Evolutionary conservation across 116 monocot species (phyloP).

Genomic region (Dioscorea cayenensis): DNA sequence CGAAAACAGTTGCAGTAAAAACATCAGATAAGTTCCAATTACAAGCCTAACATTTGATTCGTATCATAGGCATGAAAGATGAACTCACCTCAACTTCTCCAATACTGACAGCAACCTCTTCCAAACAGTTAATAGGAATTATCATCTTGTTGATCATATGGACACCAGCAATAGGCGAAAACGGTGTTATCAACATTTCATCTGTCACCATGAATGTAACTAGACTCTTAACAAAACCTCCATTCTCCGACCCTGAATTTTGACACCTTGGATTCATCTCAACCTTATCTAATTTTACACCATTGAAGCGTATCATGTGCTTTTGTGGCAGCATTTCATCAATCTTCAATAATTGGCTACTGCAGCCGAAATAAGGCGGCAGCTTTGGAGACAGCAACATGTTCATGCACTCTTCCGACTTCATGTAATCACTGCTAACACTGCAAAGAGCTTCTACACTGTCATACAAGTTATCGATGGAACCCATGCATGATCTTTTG

Average conservation of each 20-base stretch:
- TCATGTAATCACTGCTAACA: not conserved
- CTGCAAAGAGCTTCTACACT: not conserved
- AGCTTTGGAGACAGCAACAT: conserved; percentile 1
- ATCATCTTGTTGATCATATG: conserved; percentile 22
- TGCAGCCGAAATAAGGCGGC: not conserved
- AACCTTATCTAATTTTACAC: not conserved
- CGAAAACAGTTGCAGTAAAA: not conserved
- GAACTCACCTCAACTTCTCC: conserved; percentile 30
- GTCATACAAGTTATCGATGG: not conserved
- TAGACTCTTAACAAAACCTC: conserved; percentile 18
- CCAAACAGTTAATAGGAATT: conserved; percentile 17
- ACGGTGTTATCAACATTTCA: conserved; percentile 22
- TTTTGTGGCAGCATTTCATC: not conserved
- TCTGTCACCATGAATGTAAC: conserved; percentile 27
- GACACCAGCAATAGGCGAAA: conserved; percentile 17
- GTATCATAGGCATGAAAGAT: too few relatives aligned
- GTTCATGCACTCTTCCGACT: not conserved
- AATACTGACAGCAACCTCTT: conserved; percentile 14
- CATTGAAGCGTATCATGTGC: not conserved
- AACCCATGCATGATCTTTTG: not conserved
- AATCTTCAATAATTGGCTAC: not conserved
- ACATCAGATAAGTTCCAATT: not conserved
- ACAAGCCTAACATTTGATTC: too few relatives aligned
- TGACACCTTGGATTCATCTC: conserved; percentile 21
- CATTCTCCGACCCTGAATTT: not conserved